These are phyloP conservation scores for Thalassiosira pacifica DNA, from an alignment of 352 stramenopile species.

Conservation along the genomic window DNA sequence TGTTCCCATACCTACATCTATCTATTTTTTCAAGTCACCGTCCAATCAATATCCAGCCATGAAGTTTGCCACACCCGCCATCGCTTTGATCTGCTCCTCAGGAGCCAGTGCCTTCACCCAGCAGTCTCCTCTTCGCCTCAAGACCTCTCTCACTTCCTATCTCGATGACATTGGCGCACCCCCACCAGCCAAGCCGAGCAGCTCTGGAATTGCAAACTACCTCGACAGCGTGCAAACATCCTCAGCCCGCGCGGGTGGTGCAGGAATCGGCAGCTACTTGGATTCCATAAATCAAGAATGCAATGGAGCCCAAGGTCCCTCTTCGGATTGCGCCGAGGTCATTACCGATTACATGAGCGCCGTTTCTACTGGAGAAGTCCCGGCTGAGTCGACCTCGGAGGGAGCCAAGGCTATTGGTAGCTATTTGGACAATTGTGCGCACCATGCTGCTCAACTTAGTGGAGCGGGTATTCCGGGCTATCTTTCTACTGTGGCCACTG, in stretches of 20 bases:
- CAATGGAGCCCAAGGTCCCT: conserved; percentile 37
- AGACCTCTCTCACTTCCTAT: conserved; percentile 36
- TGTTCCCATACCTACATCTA: too few species aligned
- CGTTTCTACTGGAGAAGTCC: conserved; percentile 38
- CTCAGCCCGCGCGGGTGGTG: conserved; percentile 32
- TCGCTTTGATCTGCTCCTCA: conserved; percentile 48
- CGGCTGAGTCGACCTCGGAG: conserved; percentile 12
- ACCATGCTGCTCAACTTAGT: not conserved
- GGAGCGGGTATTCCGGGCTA: conserved; percentile 44
- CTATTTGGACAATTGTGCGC: conserved; percentile 57
- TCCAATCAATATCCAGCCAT: conserved; percentile 38
- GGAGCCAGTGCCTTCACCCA: conserved; percentile 32
- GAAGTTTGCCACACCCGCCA: conserved; percentile 60
- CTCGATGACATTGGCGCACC: conserved; percentile 28
- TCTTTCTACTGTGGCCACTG: conserved; percentile 21
- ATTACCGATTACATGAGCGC: conserved; percentile 51
- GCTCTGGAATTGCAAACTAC: conserved; percentile 55
- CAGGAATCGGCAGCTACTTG: conserved; percentile 59
- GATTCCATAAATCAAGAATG: conserved; percentile 55
- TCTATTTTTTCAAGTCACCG: too few species aligned
- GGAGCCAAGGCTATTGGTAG: conserved; percentile 42
- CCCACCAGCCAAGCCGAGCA: not conserved
- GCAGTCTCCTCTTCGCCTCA: conserved; percentile 9
- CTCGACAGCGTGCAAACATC: conserved; percentile 43
- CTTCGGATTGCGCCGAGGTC: conserved; percentile 52